Evolutionary conservation across 441 rosid species (phyloP), one percentile per base, ranked within the genome.

Genomic region (Dalechampia spathulata): DNA sequence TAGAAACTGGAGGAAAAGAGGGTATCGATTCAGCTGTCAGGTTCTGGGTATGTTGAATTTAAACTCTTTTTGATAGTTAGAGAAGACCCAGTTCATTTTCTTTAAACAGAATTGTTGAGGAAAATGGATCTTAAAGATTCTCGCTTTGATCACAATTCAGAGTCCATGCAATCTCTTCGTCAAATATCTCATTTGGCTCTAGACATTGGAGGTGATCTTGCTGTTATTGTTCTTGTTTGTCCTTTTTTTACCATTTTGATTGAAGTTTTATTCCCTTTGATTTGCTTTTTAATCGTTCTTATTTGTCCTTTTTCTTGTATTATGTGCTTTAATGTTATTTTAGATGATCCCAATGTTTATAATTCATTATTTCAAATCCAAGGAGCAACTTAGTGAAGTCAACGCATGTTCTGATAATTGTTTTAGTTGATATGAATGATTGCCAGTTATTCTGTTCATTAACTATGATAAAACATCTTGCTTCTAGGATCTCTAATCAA

Each of bases 151-250:
- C 70, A 44, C 58, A 63, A 58, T 25, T 23, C 71, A 38, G 60
- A 64, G 34, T 45, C 57, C 3, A 36, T 7, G 30, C 58, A 71
- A 64, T 37, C 72, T 56, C 49, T 54, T 59, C 41, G 61, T 61
- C 92, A 71, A 71, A 77, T 77, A 52, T 80, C 90, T 67, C 97
- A 79, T 71, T 66, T 90, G 80, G 87, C 96, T 68, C 77, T 90
- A 54, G 96, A 90, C 75, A 83, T 90, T 63, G 97, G 97, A 87
- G 97, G 95, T 86, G 63, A 59, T 53, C 16, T 28, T 57, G 19
- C 55, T n/a, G 17, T 22, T 49, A 44, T 23, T 22, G 12, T 55
- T 25, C 36, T 16, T 23, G 27, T 26, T 58, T 50, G 55, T 8
- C 17, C 8, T 17, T 39, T 7, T 46, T 63, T 56, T 43, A n/a